phyloP scores from a whole-genome alignment of 257 asterid species.

The Lycium ferocissimum region DNA sequence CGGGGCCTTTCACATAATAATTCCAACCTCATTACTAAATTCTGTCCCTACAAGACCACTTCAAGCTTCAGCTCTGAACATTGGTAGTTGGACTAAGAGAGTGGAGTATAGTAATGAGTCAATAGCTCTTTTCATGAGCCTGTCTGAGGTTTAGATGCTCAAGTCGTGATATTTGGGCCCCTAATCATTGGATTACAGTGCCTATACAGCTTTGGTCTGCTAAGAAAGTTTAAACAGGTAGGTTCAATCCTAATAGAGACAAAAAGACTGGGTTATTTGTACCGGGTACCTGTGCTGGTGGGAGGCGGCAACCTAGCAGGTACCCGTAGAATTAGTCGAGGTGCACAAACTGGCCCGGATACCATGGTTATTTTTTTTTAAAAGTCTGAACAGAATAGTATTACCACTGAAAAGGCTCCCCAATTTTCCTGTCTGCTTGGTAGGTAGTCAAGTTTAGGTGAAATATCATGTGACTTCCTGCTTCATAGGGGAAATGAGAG shows the following conservation, averaged over 20 bases:
- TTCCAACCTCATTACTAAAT: constrained; percentile 16
- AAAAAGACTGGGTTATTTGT: no score
- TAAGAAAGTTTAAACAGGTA: background rate
- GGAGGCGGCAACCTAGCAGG: no score
- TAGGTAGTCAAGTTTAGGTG: background rate
- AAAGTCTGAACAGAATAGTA: background rate
- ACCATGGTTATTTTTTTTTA: no score
- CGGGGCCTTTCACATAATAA: background rate
- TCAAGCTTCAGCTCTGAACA: background rate
- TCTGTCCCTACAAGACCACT: background rate
- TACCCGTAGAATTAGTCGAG: no score
- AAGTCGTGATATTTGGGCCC: background rate
- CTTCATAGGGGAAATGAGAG: background rate
- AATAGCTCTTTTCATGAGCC: background rate
- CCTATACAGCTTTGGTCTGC: background rate
- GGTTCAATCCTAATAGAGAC: no score
- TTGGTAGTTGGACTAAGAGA: background rate
- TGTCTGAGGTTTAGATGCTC: background rate
- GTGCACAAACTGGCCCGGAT: no score
- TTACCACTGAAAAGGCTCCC: background rate
- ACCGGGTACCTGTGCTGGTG: no score
- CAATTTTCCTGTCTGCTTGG: background rate
- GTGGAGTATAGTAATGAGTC: background rate
- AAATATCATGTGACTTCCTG: background rate
- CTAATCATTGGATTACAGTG: constrained; percentile 5